Base-by-base conservation (phyloP, 306 rosid genomes). In the Prunus campanulata region DNA sequence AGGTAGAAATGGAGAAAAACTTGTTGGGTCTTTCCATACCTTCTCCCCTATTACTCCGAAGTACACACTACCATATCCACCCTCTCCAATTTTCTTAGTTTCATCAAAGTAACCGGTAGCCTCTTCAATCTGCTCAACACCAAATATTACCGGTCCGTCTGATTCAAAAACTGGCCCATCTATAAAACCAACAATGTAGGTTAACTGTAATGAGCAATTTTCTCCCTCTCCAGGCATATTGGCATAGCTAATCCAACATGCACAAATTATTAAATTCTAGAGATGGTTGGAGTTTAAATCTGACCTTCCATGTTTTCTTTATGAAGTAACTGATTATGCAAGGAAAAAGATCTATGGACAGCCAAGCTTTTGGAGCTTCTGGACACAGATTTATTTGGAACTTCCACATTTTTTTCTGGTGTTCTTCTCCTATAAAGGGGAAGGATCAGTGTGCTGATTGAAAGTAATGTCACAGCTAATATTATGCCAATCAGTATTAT, bases 51-150 rank as follows among this genome's bases (percentile, higher is more conserved):
- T 74, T 66, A 86, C 84, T 78, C 97, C 97, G 35, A 84, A 84
- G 85, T 86, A 91, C 77, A 91, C 97, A 27, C 71, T 74, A 7
- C 94, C 98, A 69, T 87, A 90, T 81, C 97, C 98, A 67, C 96
- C 98, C 64, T 74, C 87, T 82, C 98, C 98, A 59, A 93, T 81
- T 80, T 51, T 91, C 80, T 76, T 79, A 61, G 80, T 72, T 77
- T 88, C 96, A 70, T 88, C 82, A 3, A 93, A 93, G 80, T 76
- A 52, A 79, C 76, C 66, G 0, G 96, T 88, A 19, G 97, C 97
- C 66, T 86, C 80, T 87, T 86, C 93, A 44, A 93, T 90, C 78
- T 88, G 91, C 75, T 86, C 89, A 70, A 85, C 77, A 79, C 70
- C 44, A 83, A 78, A 93, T 72, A 79, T 78, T 66, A 77, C 83